Percentiles rank a stretch among this genome's conserved stretches.
These are phyloP conservation scores for Hevea brasiliensis DNA, from an alignment of 345 rosid genomes.

Conservation along the genomic window DNA sequence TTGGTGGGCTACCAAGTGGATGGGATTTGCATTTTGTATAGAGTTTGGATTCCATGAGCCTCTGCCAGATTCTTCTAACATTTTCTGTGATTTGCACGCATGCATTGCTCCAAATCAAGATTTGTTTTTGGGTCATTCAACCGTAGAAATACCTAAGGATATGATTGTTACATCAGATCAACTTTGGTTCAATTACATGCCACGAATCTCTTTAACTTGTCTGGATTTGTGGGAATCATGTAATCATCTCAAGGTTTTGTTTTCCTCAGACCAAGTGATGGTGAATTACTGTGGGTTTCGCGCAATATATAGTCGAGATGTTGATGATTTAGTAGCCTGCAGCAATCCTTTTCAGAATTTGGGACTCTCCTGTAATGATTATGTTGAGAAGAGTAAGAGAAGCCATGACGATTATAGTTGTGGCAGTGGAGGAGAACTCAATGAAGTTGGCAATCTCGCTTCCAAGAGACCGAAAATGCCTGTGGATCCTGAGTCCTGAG, in stretches of 20 bases:
- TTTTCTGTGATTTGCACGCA: background rate
- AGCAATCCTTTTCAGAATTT: conserved; percentile 5
- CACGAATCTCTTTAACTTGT: conserved; percentile 1
- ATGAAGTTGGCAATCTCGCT: background rate
- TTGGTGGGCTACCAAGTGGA: background rate
- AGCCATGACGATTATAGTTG: background rate
- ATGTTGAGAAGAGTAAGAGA: background rate
- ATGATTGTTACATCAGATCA: background rate
- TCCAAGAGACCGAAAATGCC: background rate
- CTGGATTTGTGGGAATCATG: background rate
- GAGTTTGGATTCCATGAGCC: background rate
- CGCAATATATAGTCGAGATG: background rate
- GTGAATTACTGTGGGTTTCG: background rate
- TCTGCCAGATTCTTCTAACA: background rate
- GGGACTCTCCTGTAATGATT: background rate
- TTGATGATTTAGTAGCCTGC: background rate
- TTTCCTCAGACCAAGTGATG: background rate
- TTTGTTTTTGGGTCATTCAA: conserved; percentile 1
- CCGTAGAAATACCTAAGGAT: background rate
- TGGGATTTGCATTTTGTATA: conserved; percentile 10
- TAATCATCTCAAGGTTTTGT: background rate
- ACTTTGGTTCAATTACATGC: conserved; percentile 15
- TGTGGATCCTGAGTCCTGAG: background rate
- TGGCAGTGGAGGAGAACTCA: background rate
- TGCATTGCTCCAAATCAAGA: background rate